Evolutionary conservation across 352 stramenopile genomes (phyloP), one percentile per base, ranked within the genome.

Genomic region (Aphanomyces stellatus): DNA sequence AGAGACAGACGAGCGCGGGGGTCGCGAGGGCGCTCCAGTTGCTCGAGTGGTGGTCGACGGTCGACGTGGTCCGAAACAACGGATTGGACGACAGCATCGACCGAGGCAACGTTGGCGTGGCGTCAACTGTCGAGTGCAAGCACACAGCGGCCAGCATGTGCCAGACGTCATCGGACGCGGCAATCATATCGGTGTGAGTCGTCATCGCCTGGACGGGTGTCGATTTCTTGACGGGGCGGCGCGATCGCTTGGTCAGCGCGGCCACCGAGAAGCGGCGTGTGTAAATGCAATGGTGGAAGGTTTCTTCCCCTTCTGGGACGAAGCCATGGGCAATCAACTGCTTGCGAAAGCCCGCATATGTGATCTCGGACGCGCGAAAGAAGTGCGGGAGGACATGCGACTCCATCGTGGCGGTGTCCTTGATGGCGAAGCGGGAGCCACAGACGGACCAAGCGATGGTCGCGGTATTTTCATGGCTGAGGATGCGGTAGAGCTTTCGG

Each of bases 401-500:
- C 42, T 88, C 82, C 24, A 91, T 76, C 46, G 72, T 56, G 4
- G 80, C 70, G 49, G 70, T 75, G 70, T 88, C 78, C 46, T 84
- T 71, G 57, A 91, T 79, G 34, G 75, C 82, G 71, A 91, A 91
- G 62, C 75, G 87, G 24, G 37, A 53, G 4, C 81, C 81, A 28
- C 66, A 65, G 17, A 61, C 60, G 63, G 84, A 78, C 82, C 82
- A 91, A 27, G 51, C 51, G 51, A 89, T 75, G 64, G 89, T 76
- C 35, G 68, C 51, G 57, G 74, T 71, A 68, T 72, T 88, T 70
- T 91, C 81, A 51, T 87, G 79, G 74, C 87, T 79, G 48, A 91
- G 67, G 70, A 91, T 88, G 70, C 79, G 81, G 72, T 90, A 88
- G 30, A 91, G 77, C 71, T 91, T 91, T 55, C 81, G 75, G 68